Evolutionary conservation across 768 basidiomycete genomes (phyloP).

Genomic region (Mycena indigotica): DNA sequence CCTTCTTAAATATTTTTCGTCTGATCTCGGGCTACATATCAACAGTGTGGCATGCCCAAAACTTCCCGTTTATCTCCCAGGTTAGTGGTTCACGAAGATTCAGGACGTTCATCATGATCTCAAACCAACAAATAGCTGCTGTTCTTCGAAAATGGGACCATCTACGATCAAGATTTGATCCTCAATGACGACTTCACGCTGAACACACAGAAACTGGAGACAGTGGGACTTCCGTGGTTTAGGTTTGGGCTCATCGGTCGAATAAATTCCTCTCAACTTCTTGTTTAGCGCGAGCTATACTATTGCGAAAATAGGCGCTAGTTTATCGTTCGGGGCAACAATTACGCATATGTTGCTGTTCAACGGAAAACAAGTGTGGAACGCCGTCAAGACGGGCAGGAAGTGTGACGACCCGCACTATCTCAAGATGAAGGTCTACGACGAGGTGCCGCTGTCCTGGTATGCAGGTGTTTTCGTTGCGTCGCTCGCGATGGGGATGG

Average conservation of each 20-base stretch:
- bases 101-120: no score
- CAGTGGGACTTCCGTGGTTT: constrained; percentile 48
- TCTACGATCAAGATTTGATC: constrained; percentile 55
- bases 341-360: constrained; percentile 55
- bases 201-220: constrained; percentile 49
- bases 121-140: no score
- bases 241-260: no score
- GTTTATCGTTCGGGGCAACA: constrained; percentile 47
- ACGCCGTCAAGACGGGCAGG: constrained; percentile 45
- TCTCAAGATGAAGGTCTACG: constrained; percentile 52
- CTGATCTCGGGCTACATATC: no score
- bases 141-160: constrained; percentile 51
- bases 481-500: constrained; percentile 55
- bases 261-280: no score
- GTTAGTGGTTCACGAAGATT: constrained; percentile 4
- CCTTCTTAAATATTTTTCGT: no score
- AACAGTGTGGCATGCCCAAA: constrained; percentile 53
- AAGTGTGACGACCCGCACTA: constrained; percentile 55
- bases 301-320: constrained; percentile 40
- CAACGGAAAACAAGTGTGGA: constrained; percentile 52
- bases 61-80: constrained; percentile 63
- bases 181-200: constrained; percentile 52
- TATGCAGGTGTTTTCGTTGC: constrained; percentile 44
- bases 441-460: constrained; percentile 47
- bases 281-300: constrained; percentile 49